Conservation (phyloP, 345 rosid species). For the Brassica carinata region DNA sequence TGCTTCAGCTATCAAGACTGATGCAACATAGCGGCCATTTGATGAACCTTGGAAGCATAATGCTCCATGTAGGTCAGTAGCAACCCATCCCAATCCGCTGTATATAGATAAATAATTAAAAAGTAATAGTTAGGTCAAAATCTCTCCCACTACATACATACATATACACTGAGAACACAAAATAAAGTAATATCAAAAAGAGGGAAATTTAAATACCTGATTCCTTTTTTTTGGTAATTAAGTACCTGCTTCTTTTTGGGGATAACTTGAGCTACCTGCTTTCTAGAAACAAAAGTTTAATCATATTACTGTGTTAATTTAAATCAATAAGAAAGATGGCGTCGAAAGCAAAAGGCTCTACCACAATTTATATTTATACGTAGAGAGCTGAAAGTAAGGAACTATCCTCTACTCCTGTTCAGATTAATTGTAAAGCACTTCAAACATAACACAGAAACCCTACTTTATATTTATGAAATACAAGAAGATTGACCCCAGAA, state of each 20-base stretch:
- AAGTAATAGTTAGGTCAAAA: no score
- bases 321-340: conserved; percentile 5
- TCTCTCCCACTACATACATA: no score
- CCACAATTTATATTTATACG: conserved; percentile 7
- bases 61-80: no score
- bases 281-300: not conserved
- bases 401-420: conserved; percentile 26
- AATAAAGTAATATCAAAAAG: not conserved
- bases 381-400: conserved; percentile 41
- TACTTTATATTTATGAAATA: not conserved
- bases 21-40: no score
- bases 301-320: conserved; percentile 3
- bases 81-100: no score
- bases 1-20: no score
- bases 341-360: conserved; percentile 5
- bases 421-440: conserved; percentile 40
- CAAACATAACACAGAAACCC: not conserved
- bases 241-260: not conserved
- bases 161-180: not conserved
- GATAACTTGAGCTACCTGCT: not conserved
- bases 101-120: no score
- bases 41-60: no score
- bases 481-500: not conserved
- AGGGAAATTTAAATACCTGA: no score
- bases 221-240: no score